These are phyloP conservation scores for Colletotrichum eremochloae DNA, from an alignment of 2,329 filamentous ascomycete genomes.

Conservation along the genomic window DNA sequence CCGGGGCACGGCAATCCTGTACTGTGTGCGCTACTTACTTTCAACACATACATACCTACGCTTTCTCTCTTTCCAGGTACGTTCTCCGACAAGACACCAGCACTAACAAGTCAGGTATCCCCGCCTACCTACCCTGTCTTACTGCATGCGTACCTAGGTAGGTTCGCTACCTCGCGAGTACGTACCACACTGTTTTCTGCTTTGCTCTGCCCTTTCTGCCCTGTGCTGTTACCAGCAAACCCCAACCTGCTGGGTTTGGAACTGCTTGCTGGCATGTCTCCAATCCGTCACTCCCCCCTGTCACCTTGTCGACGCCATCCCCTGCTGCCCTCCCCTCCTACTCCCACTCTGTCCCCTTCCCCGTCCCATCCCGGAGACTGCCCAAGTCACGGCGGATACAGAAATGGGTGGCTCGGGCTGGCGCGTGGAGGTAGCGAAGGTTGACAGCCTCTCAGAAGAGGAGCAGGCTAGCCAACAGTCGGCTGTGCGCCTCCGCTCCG, in stretches of 20 bases:
- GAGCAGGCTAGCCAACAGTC: conserved; percentile 42
- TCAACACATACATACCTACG: not conserved
- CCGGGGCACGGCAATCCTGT: conserved; percentile 26
- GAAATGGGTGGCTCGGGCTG: conserved; percentile 35
- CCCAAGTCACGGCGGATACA: conserved; percentile 38
- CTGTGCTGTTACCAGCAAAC: conserved; percentile 20
- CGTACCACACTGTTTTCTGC: conserved; percentile 6
- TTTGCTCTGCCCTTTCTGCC: not conserved
- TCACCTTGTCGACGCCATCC: conserved; percentile 24
- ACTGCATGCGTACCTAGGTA: conserved; percentile 11
- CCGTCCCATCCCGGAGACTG: conserved; percentile 32
- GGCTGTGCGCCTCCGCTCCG: conserved; percentile 41
- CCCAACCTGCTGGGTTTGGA: conserved; percentile 28
- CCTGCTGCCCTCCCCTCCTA: conserved; percentile 1
- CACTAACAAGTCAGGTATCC: conserved; percentile 22
- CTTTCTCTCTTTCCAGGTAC: not conserved
- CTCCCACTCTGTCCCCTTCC: conserved; percentile 27
- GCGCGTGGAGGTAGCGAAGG: conserved; percentile 36
- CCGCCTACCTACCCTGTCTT: conserved; percentile 1
- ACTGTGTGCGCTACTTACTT: not conserved
- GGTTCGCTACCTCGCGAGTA: not conserved
- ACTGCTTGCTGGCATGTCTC: conserved; percentile 29
- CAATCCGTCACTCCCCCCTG: conserved; percentile 29
- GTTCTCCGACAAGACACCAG: conserved; percentile 11
- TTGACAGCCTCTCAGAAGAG: conserved; percentile 39